These are phyloP conservation scores for Thozetella sp. DNA, from an alignment of 495 filamentous ascomycete genomes.

Conservation along the genomic window DNA sequence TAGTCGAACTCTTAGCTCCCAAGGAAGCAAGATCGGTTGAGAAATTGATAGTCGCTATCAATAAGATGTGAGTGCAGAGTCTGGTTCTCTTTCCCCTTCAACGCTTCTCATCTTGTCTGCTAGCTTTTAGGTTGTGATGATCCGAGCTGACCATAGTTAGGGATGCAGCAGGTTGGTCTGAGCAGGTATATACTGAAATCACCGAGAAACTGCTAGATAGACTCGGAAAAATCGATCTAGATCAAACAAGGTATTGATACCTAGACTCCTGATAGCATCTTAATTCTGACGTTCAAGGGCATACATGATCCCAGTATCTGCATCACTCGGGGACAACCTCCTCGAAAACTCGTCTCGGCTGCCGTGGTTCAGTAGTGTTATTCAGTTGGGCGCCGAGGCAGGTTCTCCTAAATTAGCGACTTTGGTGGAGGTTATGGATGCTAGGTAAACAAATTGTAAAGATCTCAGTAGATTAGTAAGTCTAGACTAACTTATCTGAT, in stretches of 20 bases:
- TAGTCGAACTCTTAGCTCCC: not conserved
- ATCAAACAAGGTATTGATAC: not conserved
- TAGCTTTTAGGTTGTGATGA: too few relatives aligned
- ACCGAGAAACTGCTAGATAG: not conserved
- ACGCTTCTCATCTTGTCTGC: not conserved
- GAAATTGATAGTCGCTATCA: not conserved
- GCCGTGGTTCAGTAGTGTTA: not conserved
- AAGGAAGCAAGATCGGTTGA: not conserved
- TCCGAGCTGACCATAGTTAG: not conserved
- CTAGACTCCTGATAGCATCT: not conserved
- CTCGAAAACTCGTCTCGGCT: not conserved
- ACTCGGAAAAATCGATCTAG: not conserved
- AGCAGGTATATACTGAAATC: not conserved
- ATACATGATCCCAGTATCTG: not conserved
- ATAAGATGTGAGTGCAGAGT: not conserved
- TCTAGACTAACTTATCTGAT: too few relatives aligned
- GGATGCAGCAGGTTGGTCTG: not conserved
- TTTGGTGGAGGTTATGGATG: not conserved
- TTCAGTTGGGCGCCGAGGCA: not conserved
- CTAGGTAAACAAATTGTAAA: not conserved
- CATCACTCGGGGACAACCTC: not conserved
- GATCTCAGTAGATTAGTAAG: not conserved
- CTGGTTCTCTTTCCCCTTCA: too few relatives aligned
- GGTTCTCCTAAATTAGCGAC: not conserved
- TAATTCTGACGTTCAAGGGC: not conserved